Evolutionary conservation across 2,329 filamentous ascomycete genomes (phyloP), one percentile per base, ranked within the genome.

Genomic region (Cryphonectria parasitica): DNA sequence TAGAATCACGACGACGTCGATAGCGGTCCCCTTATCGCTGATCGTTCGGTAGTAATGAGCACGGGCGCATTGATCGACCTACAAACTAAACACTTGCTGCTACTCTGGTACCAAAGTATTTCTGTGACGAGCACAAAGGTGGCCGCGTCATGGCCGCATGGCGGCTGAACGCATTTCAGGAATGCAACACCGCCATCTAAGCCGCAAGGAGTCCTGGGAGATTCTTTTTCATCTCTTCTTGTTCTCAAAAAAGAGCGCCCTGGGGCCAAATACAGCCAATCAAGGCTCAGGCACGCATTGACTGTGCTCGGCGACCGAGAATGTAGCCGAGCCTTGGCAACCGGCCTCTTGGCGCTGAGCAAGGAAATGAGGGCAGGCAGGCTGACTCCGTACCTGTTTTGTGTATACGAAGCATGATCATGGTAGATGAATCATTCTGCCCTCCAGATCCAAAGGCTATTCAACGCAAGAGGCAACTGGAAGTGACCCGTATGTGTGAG

Each of bases 221-320:
- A 31, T 3, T 34, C 54, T 58, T 58, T 19, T 58, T 56, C 52
- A 58, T 31, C 17, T 25, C 11, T 31, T 31, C 13, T 58, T 31
- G 28, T 31, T 17, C 28, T 15, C n/a, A n/a, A n/a, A 34, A 34
- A 11, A 56, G 13, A 31, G n/a, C 25, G 25, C n/a, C 15, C 25
- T 13, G 10, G 25, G 13, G 52, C 25, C 52, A 28, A 25, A 28
- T 15, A 56, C n/a, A 56, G 25, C 52, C 52, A 28, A 56, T 31
- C 52, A 17, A 28, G 52, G 25, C 7, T 56, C 58, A 61, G 31
- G 58, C 17, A 5, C 22, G 31, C 58, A 39, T 39, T 36, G 28
- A 31, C 39, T 34, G 3, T 34, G 8, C 34, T 71, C 69, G 69
- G 67, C 41, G 39, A 66, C 67, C 69, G 69, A 71, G 36, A 39